phyloP scores from a whole-genome alignment of 2,329 filamentous ascomycete species.

The Colletotrichum kahawae region DNA sequence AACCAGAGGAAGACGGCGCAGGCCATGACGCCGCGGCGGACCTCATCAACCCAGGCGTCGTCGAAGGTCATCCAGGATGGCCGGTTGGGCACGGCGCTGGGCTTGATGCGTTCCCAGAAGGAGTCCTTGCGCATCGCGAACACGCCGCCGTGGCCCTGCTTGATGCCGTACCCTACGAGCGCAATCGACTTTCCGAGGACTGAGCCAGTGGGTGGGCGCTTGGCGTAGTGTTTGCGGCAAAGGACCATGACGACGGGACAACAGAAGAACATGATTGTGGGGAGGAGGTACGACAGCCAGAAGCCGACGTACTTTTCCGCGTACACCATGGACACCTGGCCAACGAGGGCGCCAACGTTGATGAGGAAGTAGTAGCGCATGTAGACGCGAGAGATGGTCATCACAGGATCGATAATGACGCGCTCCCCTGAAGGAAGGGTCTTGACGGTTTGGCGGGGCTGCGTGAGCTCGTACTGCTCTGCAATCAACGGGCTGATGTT shows the following conservation, averaged over 20 bases:
- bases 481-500: slow-evolving; percentile 74
- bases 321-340: slow-evolving; percentile 62
- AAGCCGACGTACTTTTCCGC: slow-evolving; percentile 56
- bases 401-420: slow-evolving; percentile 70
- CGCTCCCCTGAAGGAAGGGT: slow-evolving; percentile 60
- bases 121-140: slow-evolving; percentile 51
- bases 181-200: slow-evolving; percentile 51
- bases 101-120: slow-evolving; percentile 56
- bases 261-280: slow-evolving; percentile 59
- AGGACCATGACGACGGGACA: slow-evolving; percentile 62
- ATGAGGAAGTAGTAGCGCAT: slow-evolving; percentile 65
- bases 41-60: slow-evolving; percentile 70
- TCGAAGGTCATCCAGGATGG: slow-evolving; percentile 69
- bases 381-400: slow-evolving; percentile 70
- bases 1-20: slow-evolving; percentile 58
- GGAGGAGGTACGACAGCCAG: slow-evolving; percentile 52
- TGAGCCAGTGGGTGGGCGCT: slow-evolving; percentile 56
- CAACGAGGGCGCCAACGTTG: slow-evolving; percentile 58
- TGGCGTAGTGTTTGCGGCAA: slow-evolving; percentile 41
- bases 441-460: slow-evolving; percentile 26
- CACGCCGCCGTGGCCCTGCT: slow-evolving; percentile 3
- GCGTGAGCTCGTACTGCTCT: slow-evolving; percentile 66
- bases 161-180: slow-evolving; percentile 3
- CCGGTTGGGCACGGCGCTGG: slow-evolving; percentile 26
- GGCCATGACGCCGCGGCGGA: slow-evolving; percentile 58